Percentiles rank a stretch among this genome's conserved stretches.
phyloP scores from a whole-genome alignment of 164 flowering plant species.

The Berberis thunbergii region DNA sequence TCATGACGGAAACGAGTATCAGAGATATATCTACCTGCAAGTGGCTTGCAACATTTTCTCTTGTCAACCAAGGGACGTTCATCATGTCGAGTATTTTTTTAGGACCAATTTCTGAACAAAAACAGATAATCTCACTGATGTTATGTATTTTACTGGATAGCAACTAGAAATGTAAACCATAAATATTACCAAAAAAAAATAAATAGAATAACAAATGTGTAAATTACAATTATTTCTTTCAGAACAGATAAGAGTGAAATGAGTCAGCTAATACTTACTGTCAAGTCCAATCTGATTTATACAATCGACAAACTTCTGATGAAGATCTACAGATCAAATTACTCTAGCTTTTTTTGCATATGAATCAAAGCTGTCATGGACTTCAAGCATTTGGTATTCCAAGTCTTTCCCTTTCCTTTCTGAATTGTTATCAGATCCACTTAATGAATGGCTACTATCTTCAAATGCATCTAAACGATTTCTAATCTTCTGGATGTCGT shows the following conservation, averaged over 20 bases:
- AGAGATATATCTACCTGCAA: constrained; percentile 55
- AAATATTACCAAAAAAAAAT: no score
- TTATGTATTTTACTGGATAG: neutral
- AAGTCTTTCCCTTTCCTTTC: constrained; percentile 62
- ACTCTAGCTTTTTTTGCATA: constrained; percentile 75
- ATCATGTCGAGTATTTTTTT: constrained; percentile 91
- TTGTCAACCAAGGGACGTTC: constrained; percentile 89
- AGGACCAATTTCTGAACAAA: constrained; percentile 81
- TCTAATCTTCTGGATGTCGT: constrained; percentile 34
- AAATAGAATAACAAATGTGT: no score
- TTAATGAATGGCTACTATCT: constrained; percentile 23
- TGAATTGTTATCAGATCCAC: constrained; percentile 40
- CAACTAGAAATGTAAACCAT: no score
- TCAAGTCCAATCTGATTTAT: constrained; percentile 89
- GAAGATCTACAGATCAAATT: constrained; percentile 92
- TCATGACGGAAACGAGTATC: neutral
- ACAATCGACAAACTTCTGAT: constrained; percentile 85
- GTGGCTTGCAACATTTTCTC: constrained; percentile 99
- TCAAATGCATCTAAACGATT: constrained; percentile 37
- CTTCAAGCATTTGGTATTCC: constrained; percentile 46
- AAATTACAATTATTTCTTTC: neutral
- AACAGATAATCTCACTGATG: constrained; percentile 1
- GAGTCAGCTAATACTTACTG: constrained; percentile 45
- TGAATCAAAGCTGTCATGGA: constrained; percentile 50
- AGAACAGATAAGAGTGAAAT: constrained; percentile 2